Conservation (phyloP, 2,329 filamentous ascomycete species). For the Blastomyces percursus region DNA sequence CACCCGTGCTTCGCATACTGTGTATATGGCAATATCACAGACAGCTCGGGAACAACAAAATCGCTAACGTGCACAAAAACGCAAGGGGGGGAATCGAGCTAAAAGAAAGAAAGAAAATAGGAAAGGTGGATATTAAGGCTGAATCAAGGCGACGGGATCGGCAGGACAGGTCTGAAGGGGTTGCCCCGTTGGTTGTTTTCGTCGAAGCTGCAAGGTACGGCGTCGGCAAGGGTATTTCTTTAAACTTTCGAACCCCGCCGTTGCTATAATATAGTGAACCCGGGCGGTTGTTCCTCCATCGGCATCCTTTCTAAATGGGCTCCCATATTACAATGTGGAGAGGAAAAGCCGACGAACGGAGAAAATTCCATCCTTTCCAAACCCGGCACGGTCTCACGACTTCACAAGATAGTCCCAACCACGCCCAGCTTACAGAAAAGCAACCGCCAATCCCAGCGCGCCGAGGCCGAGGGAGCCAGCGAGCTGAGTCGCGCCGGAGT, state of each 20-base stretch:
- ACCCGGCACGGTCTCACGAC: neutral
- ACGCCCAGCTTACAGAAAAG: neutral
- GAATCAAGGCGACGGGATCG: neutral
- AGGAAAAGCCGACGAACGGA: neutral
- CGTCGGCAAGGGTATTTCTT: too few relatives aligned
- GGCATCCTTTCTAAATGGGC: too few relatives aligned
- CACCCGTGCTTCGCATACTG: too few relatives aligned
- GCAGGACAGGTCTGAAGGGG: neutral
- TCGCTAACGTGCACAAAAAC: neutral
- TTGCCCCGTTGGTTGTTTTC: too few relatives aligned
- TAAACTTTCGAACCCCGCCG: too few relatives aligned
- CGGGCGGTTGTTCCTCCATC: too few relatives aligned
- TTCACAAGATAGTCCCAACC: neutral
- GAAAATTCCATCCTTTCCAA: neutral
- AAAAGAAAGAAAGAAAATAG: neutral
- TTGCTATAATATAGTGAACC: too few relatives aligned
- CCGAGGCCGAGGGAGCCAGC: neutral
- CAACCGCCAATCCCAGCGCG: slow-evolving; percentile 1
- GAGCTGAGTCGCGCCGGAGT: neutral
- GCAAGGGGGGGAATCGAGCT: neutral
- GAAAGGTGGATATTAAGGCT: neutral
- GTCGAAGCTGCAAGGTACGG: too few relatives aligned
- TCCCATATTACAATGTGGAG: too few relatives aligned
- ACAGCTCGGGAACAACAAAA: neutral
- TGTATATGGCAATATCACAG: too few relatives aligned